Evolutionary conservation across 139 green algal genomes (phyloP).

Genomic region (Chlorella sp.): DNA sequence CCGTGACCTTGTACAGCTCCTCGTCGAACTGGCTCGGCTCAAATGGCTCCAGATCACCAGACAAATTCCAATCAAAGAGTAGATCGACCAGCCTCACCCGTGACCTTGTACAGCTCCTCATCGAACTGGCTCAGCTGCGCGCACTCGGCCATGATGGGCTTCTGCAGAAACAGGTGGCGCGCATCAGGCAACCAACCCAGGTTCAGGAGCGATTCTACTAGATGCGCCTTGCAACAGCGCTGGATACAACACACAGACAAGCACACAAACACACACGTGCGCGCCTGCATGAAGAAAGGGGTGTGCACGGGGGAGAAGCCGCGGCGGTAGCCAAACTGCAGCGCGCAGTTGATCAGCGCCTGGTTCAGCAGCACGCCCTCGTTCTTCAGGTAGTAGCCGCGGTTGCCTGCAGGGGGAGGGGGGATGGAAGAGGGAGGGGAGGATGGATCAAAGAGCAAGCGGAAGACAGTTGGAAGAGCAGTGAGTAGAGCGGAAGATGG

Average conservation of each 20-base stretch:
- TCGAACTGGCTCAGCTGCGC: constrained; percentile 99
- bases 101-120: constrained; percentile 98
- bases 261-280: neutral
- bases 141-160: constrained; percentile 97
- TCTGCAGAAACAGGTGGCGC: no score
- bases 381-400: constrained; percentile 94
- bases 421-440: neutral
- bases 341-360: constrained; percentile 88
- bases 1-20: constrained; percentile 95
- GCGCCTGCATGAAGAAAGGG: constrained; percentile 87
- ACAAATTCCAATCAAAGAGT: no score
- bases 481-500: neutral
- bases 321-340: constrained; percentile 69
- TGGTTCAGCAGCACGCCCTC: constrained; percentile 98
- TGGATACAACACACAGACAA: neutral
- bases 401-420: constrained; percentile 62
- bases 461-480: no score
- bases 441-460: no score
- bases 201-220: no score
- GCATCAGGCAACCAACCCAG: no score
- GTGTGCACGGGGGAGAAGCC: constrained; percentile 92
- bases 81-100: constrained; percentile 28
- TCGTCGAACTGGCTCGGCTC: constrained; percentile 93
- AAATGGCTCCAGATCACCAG: neutral
- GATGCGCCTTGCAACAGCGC: neutral